These are phyloP conservation scores for Lentinula edodes DNA, from an alignment of 768 basidiomycete species.

Conservation along the genomic window DNA sequence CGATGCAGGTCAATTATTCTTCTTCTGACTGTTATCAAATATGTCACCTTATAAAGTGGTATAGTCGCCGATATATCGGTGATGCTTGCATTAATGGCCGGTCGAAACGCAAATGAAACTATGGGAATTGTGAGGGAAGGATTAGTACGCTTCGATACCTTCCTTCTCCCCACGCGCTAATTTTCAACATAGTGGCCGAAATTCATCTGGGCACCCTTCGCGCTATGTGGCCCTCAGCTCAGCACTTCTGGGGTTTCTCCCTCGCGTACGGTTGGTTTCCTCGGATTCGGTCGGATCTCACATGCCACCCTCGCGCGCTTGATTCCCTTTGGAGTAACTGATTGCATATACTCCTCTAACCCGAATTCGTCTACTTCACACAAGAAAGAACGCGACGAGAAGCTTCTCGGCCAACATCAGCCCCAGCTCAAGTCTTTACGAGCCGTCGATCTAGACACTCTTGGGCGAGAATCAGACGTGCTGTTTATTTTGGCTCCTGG, in stretches of 20 bases:
- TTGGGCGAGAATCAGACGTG: constrained; percentile 79
- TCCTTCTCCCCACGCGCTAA: background rate
- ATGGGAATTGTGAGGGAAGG: constrained; percentile 64
- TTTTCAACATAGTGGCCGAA: constrained; percentile 61
- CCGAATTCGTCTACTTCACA: constrained; percentile 42
- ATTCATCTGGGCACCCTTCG: constrained; percentile 77
- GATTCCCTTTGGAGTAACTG: constrained; percentile 74
- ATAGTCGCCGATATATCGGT: constrained; percentile 85
- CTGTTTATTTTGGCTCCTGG: constrained; percentile 82
- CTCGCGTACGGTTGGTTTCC: constrained; percentile 72
- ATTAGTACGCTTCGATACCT: constrained; percentile 32
- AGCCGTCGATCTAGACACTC: constrained; percentile 55
- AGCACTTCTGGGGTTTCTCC: constrained; percentile 34
- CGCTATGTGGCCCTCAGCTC: constrained; percentile 79
- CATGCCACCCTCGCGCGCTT: constrained; percentile 79
- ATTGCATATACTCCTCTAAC: constrained; percentile 63
- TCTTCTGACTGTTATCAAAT: too few species aligned
- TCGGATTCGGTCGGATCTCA: constrained; percentile 94
- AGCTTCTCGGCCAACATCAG: constrained; percentile 19
- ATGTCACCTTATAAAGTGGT: background rate
- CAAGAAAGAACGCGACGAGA: constrained; percentile 34
- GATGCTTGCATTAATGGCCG: constrained; percentile 92
- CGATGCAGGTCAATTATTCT: constrained; percentile 59
- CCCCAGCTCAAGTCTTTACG: constrained; percentile 37
- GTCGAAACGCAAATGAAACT: constrained; percentile 68